Percentiles rank a stretch among this genome's conserved stretches.
phyloP scores from a whole-genome alignment of 306 rosid species.

The Dryas drummondii region DNA sequence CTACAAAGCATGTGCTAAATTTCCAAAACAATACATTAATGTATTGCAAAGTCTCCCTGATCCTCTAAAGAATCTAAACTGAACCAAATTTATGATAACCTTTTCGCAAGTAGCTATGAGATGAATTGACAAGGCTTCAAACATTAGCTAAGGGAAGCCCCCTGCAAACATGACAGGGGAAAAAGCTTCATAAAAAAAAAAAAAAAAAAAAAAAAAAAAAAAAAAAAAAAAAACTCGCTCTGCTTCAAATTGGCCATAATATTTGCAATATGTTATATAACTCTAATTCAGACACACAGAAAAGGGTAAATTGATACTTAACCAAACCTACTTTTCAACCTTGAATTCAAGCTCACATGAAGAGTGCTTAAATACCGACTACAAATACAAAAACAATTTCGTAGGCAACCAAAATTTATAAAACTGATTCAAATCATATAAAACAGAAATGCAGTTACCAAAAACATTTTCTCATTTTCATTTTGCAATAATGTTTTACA shows the following conservation, averaged over 20 bases:
- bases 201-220: not conserved
- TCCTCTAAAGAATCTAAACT: not conserved
- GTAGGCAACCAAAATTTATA: too few relatives aligned
- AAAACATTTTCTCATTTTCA: too few relatives aligned
- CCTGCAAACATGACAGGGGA: not conserved
- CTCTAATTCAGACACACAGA: slow-evolving; percentile 3
- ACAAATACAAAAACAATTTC: not conserved
- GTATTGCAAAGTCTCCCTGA: not conserved
- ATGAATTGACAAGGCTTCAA: too few relatives aligned
- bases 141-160: not conserved
- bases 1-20: not conserved
- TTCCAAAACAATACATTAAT: not conserved
- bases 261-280: not conserved
- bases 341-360: not conserved
- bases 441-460: too few relatives aligned
- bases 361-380: not conserved
- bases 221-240: not conserved
- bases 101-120: not conserved
- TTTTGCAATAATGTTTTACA: too few relatives aligned
- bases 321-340: not conserved
- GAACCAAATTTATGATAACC: not conserved
- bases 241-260: not conserved
- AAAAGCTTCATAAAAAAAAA: not conserved
- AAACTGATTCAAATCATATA: too few relatives aligned
- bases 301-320: not conserved